Evolutionary conservation across 768 basidiomycete genomes (phyloP), one percentile per base, ranked within the genome.

Genomic region (Boletus sp.): DNA sequence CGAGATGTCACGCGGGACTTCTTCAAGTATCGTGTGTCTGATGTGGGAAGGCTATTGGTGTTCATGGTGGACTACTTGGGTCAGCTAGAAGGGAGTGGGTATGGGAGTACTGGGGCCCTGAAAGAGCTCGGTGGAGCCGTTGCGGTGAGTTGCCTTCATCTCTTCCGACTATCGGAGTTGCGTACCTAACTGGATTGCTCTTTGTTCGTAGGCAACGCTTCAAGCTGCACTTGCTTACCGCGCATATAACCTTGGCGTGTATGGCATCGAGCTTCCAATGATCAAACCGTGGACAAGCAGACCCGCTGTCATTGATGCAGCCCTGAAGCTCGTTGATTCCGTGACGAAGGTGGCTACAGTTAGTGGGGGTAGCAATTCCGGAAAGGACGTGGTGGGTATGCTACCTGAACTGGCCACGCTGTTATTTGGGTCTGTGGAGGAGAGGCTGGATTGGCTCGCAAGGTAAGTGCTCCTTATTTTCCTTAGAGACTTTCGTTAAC

Each of bases 211-310:
- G 94, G 83, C 81, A 33, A 80, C 89, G 13, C 77, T 90, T 38
- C 79, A 79, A 61, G 84, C 91, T 2, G 85, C 91, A 0, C 76
- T 84, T 47, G 83, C 86, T 33, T 92, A 90, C 67, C 82, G 94
- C 38, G 78, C 80, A 35, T 84, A 85, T 58, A 87, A 90, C 61
- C 65, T 80, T 2, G 76, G 78, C 8, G 82, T 88, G 9, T 98
- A 98, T 66, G 91, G 91, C 30, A 77, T 98, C 41, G 79, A 83
- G 23, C 74, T 79, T 21, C 87, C 81, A 5, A 83, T 83, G 80
- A 77, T 80, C 58, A 80, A 85, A 55, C 85, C 90, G 0, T 98
- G 95, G 96, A 92, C 93, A 17, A 90, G 91, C 63, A 77, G 77
- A 43, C 75, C 84, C 4, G 65, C 74, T 0, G 69, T 90, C 15